Base-by-base conservation (phyloP, 768 basidiomycete species). In the Leccinellum rugosiceps region DNA sequence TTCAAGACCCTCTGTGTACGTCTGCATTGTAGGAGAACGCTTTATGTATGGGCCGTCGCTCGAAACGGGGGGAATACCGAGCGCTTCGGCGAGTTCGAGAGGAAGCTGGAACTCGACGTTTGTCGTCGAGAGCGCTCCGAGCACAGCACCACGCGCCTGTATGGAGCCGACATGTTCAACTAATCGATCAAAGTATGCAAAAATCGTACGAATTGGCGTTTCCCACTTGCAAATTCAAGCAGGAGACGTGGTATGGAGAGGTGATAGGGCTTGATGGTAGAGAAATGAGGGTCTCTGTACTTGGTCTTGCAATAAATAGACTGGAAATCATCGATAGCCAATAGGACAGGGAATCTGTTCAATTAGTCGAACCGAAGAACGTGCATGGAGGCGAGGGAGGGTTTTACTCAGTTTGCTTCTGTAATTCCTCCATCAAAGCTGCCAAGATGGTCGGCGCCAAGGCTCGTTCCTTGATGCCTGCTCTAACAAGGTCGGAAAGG, bases 291-390 rank as follows among this genome's bases (percentile, higher is more conserved):
- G 56, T 91, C 86, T 25, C 84, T 82, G 73, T 95, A 95, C 26
- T 74, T 66, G 0, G 88, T 83, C 45, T 73, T 75, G 66, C 81
- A 77, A 65, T 90, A 93, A 25, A 97, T 71, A 0, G 91, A 80
- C 69, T 96, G 94, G 69, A 92, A 84, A 63, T 96, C 94, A 62
- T 97, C 94, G 1, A 95, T 77, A 0, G 93, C 94, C 30, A 95
- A 74, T 6, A 97, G 68, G 2, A 96, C 88, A 0, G 92, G 92
- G 64, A 78, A 76, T 45, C 92, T 94, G 57, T 54, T 52, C 21
- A 41, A 50, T 21, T 15, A 25, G 34, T 32, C 17, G 4, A 15
- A n/a, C 19, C 3, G 17, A 6, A 10, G 1, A 8, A 38, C 26
- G 46, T 26, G 30, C 45, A 1, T n/a, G 17, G 3, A 41, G 23